Conservation (phyloP, 768 basidiomycete species). For the Solioccasus polychromus region DNA sequence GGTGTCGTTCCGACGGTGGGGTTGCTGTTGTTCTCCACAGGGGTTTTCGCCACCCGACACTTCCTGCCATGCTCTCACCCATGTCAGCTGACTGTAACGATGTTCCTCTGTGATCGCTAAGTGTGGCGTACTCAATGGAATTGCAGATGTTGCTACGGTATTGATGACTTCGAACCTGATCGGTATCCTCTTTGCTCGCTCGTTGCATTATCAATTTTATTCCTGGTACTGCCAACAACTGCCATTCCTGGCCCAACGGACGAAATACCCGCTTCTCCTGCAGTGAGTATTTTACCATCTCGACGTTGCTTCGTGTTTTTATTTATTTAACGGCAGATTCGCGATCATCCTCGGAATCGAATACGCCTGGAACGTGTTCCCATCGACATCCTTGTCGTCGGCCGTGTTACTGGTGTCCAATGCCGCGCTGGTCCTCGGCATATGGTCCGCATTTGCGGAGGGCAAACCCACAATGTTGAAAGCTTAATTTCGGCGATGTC, state of each 20-base stretch:
- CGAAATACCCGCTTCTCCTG: conserved; percentile 55
- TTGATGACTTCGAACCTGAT: conserved; percentile 91
- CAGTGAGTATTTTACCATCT: conserved; percentile 47
- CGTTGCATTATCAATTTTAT: conserved; percentile 97
- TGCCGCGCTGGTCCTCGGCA: conserved; percentile 47
- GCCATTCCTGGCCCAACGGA: conserved; percentile 79
- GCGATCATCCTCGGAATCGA: conserved; percentile 61
- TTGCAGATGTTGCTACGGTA: conserved; percentile 70
- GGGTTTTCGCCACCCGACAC: conserved; percentile 49
- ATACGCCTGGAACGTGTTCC: conserved; percentile 87
- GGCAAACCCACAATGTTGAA: conserved; percentile 24
- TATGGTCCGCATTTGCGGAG: conserved; percentile 50
- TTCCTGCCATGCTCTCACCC: conserved; percentile 43
- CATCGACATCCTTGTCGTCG: conserved; percentile 72
- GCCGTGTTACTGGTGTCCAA: conserved; percentile 51
- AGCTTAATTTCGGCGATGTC: not conserved
- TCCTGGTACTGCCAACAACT: conserved; percentile 94
- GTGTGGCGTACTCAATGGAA: conserved; percentile 13
- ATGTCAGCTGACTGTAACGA: conserved; percentile 66
- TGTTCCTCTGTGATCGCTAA: not conserved
- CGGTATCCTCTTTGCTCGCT: conserved; percentile 89
- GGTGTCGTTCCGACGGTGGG: conserved; percentile 78
- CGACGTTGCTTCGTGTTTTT: conserved; percentile 1
- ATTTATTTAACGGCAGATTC: conserved; percentile 42
- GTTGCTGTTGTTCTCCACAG: conserved; percentile 50